These are phyloP conservation scores for Verbascum thapsus DNA, from an alignment of 257 asterid genomes.

Conservation along the genomic window DNA sequence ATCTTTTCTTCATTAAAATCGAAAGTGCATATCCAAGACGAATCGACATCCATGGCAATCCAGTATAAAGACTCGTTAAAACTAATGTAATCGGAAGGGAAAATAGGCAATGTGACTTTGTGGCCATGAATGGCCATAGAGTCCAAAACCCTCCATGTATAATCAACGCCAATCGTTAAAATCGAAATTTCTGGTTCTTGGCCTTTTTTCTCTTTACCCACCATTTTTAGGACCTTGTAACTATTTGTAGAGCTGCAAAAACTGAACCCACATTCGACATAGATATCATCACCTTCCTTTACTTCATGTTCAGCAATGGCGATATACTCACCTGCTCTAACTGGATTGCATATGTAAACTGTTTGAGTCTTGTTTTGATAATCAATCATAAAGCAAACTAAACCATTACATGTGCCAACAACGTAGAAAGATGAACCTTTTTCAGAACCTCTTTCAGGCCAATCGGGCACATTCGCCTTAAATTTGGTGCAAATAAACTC, in stretches of 20 bases:
- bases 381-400: background rate
- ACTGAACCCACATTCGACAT: background rate
- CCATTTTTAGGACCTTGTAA: background rate
- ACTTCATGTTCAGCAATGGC: background rate
- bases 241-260: background rate
- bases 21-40: background rate
- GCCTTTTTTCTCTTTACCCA: too few relatives aligned
- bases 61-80: background rate
- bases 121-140: too few relatives aligned
- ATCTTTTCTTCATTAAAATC: background rate
- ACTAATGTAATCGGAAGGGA: background rate
- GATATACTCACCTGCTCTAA: background rate
- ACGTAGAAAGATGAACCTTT: background rate
- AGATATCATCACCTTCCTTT: too few relatives aligned
- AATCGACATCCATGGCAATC: background rate
- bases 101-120: too few relatives aligned
- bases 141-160: background rate
- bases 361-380: too few relatives aligned
- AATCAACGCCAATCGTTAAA: background rate
- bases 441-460: too few relatives aligned
- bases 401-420: background rate
- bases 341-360: background rate
- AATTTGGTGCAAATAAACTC: background rate
- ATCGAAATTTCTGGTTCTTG: background rate
- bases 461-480: background rate